Evolutionary conservation across 1,284 basidiomycete genomes (phyloP).

Genomic region (Marasmius sp.): DNA sequence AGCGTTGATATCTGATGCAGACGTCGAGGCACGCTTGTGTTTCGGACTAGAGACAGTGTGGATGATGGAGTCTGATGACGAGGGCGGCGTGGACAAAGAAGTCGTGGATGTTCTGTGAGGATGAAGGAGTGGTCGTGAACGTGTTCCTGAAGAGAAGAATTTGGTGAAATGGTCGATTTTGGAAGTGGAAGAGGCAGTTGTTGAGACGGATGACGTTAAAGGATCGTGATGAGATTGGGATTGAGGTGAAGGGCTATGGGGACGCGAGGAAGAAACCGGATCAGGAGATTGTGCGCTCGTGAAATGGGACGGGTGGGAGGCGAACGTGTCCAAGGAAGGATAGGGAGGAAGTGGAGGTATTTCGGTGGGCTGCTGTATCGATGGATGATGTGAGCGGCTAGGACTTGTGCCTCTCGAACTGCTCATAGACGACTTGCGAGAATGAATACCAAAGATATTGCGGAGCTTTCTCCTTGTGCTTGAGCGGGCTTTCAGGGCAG

Average conservation of each 20-base stretch:
- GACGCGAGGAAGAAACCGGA: constrained; percentile 6
- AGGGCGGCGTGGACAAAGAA: constrained; percentile 7
- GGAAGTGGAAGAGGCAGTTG: constrained; percentile 4
- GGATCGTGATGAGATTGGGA: constrained; percentile 9
- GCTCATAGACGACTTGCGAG: constrained; percentile 20
- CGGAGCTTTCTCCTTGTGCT: constrained; percentile 39
- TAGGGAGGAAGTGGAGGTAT: constrained; percentile 4
- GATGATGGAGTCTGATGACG: constrained; percentile 10
- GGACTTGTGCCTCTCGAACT: constrained; percentile 11
- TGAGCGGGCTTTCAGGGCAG: constrained; percentile 30
- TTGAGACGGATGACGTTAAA: constrained; percentile 8
- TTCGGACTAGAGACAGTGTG: constrained; percentile 13
- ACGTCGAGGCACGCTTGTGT: constrained; percentile 14
- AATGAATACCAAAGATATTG: constrained; percentile 55
- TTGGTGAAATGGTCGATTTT: constrained; percentile 12
- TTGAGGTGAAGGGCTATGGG: constrained; percentile 10
- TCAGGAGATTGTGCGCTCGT: constrained; percentile 4
- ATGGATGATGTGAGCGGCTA: not conserved
- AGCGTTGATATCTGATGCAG: constrained; percentile 3
- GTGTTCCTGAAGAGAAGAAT: constrained; percentile 14
- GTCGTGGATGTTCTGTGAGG: constrained; percentile 18
- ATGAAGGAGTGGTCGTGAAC: constrained; percentile 18
- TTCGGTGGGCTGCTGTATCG: constrained; percentile 1
- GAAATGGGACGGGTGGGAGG: not conserved
- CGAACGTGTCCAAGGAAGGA: constrained; percentile 1